Percentiles rank a stretch among this genome's conserved stretches.
Evolutionary conservation across 139 green algal genomes (phyloP).

Genomic region (Chloropicon primus): DNA sequence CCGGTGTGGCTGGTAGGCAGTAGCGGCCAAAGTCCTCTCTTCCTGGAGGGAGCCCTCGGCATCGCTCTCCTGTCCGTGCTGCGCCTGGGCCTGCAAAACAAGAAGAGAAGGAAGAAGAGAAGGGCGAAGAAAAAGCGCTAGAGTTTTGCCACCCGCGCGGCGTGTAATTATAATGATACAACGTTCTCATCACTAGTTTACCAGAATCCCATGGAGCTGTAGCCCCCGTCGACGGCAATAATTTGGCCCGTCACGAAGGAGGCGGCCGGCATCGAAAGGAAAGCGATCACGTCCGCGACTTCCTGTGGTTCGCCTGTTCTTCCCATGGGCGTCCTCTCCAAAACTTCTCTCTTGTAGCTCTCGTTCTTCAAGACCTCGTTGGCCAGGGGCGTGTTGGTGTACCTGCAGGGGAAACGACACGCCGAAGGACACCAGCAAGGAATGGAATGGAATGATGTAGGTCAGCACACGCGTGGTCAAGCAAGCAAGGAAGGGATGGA

Average conservation of each 20-base stretch:
- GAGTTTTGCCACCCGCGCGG: too few species aligned
- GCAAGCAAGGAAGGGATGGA: too few species aligned
- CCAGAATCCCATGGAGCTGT: constrained; percentile 42
- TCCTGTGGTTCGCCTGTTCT: constrained; percentile 44
- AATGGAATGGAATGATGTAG: too few species aligned
- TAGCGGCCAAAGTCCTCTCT: too few species aligned
- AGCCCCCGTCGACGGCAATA: constrained; percentile 66
- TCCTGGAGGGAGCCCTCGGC: neutral
- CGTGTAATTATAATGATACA: too few species aligned
- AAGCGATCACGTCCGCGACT: constrained; percentile 35
- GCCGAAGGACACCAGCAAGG: too few species aligned
- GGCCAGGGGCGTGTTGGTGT: constrained; percentile 53
- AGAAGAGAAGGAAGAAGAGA: neutral
- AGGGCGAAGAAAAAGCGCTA: too few species aligned
- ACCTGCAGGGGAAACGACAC: too few species aligned
- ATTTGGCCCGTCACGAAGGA: constrained; percentile 67
- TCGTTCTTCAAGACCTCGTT: constrained; percentile 31
- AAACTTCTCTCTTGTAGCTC: constrained; percentile 35
- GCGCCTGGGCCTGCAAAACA: neutral
- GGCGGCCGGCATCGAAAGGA: constrained; percentile 44
- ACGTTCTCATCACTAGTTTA: too few species aligned
- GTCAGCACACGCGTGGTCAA: too few species aligned
- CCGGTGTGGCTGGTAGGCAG: neutral
- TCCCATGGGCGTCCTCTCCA: constrained; percentile 55
- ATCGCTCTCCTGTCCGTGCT: neutral